These are phyloP conservation scores for Claviceps sp. DNA, from an alignment of 2,329 filamentous ascomycete genomes.

Conservation along the genomic window DNA sequence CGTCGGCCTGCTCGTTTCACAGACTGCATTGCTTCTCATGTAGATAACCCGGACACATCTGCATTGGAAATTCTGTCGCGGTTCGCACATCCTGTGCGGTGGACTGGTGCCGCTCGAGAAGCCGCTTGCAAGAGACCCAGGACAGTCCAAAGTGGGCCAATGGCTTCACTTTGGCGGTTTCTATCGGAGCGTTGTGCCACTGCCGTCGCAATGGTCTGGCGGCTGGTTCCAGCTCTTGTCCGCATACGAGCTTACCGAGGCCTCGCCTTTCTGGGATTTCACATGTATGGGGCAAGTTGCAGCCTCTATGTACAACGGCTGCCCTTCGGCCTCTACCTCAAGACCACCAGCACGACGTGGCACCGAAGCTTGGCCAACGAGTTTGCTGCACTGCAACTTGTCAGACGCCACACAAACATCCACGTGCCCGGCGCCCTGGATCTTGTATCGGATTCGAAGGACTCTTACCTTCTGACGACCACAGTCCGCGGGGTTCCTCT, in stretches of 20 bases:
- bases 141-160: not conserved
- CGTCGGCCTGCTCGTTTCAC: not conserved
- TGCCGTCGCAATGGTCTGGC: not conserved
- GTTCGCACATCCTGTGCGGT: not conserved
- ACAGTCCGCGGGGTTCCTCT: not conserved
- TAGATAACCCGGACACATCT: not conserved
- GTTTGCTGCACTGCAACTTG: slow-evolving; percentile 1
- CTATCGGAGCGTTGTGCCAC: not conserved
- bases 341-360: not conserved
- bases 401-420: slow-evolving; percentile 1
- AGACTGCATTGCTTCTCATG: not conserved
- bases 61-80: not conserved
- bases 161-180: not conserved
- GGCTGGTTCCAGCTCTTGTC: not conserved
- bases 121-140: not conserved
- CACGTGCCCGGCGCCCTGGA: slow-evolving; percentile 3
- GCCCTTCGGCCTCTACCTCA: slow-evolving; percentile 11
- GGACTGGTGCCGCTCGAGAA: not conserved
- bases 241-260: slow-evolving; percentile 1
- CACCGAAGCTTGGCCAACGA: slow-evolving; percentile 2
- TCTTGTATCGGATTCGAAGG: slow-evolving; percentile 1
- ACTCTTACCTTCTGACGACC: slow-evolving; percentile 2
- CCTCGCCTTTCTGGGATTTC: not conserved
- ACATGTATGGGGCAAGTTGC: slow-evolving; percentile 7
- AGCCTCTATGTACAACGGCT: slow-evolving; percentile 9